Percentiles rank a stretch among this genome's conserved stretches.
These are phyloP conservation scores for Sesbania bispinosa DNA, from an alignment of 306 rosid species.

Conservation along the genomic window DNA sequence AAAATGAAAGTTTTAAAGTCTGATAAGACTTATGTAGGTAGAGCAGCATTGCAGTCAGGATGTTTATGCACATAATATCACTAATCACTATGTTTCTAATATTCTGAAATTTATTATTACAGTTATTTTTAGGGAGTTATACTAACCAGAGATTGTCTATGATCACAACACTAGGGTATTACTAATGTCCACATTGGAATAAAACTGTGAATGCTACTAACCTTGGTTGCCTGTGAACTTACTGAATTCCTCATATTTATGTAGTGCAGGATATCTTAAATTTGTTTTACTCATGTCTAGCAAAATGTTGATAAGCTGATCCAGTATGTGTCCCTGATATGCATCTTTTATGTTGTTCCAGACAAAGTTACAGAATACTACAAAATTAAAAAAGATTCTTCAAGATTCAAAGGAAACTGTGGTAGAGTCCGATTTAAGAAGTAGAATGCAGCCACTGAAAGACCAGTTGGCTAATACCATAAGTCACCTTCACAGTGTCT, in stretches of 20 bases:
- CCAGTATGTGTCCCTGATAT: conserved; percentile 18
- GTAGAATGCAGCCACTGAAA: conserved; percentile 78
- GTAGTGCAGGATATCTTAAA: not conserved
- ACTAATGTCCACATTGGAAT: not conserved
- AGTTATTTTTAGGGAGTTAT: too few relatives aligned
- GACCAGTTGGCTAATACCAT: conserved; percentile 69
- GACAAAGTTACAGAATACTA: conserved; percentile 80
- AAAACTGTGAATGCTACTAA: not conserved
- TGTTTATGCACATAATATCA: not conserved
- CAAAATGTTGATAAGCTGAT: not conserved
- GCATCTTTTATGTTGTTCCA: conserved; percentile 37
- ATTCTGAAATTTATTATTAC: not conserved
- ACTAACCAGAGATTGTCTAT: not conserved
- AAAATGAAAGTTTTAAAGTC: not conserved
- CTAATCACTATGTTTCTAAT: not conserved
- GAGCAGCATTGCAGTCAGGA: not conserved
- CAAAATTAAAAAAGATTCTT: conserved; percentile 87
- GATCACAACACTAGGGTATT: not conserved
- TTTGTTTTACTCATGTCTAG: not conserved
- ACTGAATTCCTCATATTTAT: not conserved
- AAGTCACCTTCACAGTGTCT: conserved; percentile 64
- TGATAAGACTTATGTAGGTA: not conserved
- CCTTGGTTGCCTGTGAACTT: not conserved
- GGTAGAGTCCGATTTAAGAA: conserved; percentile 75
- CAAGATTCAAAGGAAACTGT: conserved; percentile 91